These are phyloP conservation scores for Talaromyces islandicus DNA, from an alignment of 2,329 filamentous ascomycete genomes.

Conservation along the genomic window DNA sequence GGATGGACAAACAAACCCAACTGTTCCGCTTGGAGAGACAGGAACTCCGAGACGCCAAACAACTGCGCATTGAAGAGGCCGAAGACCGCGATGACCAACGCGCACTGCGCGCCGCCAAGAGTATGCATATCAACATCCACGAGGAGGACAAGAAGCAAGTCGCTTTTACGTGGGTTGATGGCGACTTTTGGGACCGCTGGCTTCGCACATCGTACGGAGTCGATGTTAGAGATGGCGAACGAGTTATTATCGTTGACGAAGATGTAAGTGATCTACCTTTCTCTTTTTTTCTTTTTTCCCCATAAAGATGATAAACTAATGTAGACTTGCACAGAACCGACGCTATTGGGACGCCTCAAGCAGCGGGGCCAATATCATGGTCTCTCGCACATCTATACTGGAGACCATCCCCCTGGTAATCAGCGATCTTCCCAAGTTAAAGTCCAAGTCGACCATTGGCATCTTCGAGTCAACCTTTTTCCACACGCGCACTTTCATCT, in stretches of 20 bases:
- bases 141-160: slow-evolving; percentile 82
- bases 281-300: too few species aligned
- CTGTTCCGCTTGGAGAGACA: slow-evolving; percentile 89
- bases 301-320: not conserved
- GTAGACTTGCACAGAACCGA: slow-evolving; percentile 61
- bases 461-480: slow-evolving; percentile 43
- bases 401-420: slow-evolving; percentile 62
- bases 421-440: slow-evolving; percentile 42
- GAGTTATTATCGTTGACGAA: slow-evolving; percentile 94
- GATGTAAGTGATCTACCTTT: slow-evolving; percentile 59
- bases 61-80: slow-evolving; percentile 91
- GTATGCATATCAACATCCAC: slow-evolving; percentile 85
- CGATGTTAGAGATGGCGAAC: slow-evolving; percentile 76
- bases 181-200: slow-evolving; percentile 96
- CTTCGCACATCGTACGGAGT: slow-evolving; percentile 91
- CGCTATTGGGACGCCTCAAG: slow-evolving; percentile 92
- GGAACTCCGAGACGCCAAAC: slow-evolving; percentile 89
- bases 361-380: slow-evolving; percentile 82
- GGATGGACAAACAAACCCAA: slow-evolving; percentile 94
- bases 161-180: slow-evolving; percentile 94
- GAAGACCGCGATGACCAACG: slow-evolving; percentile 88
- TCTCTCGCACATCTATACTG: slow-evolving; percentile 82
- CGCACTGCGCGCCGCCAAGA: slow-evolving; percentile 79
- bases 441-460: slow-evolving; percentile 45
- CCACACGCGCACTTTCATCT: slow-evolving; percentile 36